phyloP scores from a whole-genome alignment of 345 rosid species.

The Punica granatum region DNA sequence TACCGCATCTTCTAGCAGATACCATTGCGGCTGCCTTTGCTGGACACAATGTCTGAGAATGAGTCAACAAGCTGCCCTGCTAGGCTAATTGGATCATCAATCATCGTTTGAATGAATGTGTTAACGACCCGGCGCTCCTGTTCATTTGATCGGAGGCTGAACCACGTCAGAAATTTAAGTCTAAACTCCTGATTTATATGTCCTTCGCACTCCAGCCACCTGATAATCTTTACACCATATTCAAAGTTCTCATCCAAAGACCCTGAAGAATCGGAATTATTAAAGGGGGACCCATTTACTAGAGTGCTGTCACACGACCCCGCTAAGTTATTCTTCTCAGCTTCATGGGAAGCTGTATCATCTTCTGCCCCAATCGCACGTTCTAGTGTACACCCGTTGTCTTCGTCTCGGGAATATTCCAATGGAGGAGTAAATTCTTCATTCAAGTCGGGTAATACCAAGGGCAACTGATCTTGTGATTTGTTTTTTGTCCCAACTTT shows the following conservation, averaged over 20 bases:
- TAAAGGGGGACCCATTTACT: conserved; percentile 57
- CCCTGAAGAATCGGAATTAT: conserved; percentile 38
- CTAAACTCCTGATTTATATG: conserved; percentile 77
- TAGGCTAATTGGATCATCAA: conserved; percentile 83
- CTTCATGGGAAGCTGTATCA: conserved; percentile 65
- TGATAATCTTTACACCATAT: conserved; percentile 72
- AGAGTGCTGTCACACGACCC: conserved; percentile 80
- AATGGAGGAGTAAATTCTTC: conserved; percentile 80
- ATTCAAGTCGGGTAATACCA: conserved; percentile 84
- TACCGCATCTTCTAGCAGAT: background rate
- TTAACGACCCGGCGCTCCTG: conserved; percentile 87
- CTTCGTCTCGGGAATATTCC: conserved; percentile 84
- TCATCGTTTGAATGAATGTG: conserved; percentile 77
- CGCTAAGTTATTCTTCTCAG: conserved; percentile 46
- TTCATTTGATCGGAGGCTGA: conserved; percentile 74
- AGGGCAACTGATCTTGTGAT: conserved; percentile 35
- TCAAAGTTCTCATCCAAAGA: conserved; percentile 76
- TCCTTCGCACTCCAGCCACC: conserved; percentile 84
- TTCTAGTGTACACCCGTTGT: conserved; percentile 40
- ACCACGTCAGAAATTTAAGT: conserved; percentile 88
- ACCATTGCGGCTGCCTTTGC: conserved; percentile 30
- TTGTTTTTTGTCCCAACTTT: conserved; percentile 25
- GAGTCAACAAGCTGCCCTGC: conserved; percentile 89
- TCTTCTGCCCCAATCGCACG: conserved; percentile 53
- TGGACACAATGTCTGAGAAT: conserved; percentile 64